Percentiles rank a stretch among this genome's conserved stretches.
These are phyloP conservation scores for Naegleria fowleri DNA, from an alignment of 208 protist species.

Conservation along the genomic window DNA sequence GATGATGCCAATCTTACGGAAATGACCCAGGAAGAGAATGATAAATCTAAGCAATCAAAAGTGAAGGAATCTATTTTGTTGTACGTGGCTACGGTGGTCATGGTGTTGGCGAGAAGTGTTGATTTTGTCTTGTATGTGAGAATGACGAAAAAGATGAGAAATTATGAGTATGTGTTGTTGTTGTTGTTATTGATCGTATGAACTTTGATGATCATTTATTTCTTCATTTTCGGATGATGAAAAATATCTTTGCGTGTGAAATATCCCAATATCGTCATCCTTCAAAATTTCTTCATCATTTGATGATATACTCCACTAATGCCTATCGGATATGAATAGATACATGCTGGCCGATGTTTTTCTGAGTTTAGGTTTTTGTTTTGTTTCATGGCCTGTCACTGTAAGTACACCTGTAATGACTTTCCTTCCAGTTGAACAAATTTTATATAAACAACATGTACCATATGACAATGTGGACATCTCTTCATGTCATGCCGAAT, in stretches of 20 bases:
- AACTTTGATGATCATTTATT: neutral
- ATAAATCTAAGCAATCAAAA: neutral
- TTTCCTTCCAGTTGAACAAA: neutral
- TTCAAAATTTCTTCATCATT: neutral
- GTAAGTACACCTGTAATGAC: neutral
- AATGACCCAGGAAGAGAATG: neutral
- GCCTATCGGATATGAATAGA: neutral
- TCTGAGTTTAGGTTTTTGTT: conserved; percentile 1
- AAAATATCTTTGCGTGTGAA: neutral
- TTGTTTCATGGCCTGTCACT: neutral
- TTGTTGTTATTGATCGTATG: too few relatives aligned
- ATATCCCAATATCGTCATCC: neutral
- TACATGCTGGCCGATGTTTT: neutral
- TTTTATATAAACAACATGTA: too few relatives aligned
- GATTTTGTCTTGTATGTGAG: conserved; percentile 24
- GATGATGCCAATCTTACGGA: neutral
- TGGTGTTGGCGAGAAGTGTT: conserved; percentile 23
- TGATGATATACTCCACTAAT: neutral
- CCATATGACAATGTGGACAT: too few relatives aligned
- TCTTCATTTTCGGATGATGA: neutral
- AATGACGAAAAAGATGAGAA: conserved; percentile 24
- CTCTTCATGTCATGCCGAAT: too few relatives aligned
- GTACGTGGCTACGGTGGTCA: neutral
- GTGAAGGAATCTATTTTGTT: neutral
- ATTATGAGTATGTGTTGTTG: neutral